Evolutionary conservation across 805 yeast genomes (phyloP), one percentile per base, ranked within the genome.

Genomic region (Ogataea nonfermentans): DNA sequence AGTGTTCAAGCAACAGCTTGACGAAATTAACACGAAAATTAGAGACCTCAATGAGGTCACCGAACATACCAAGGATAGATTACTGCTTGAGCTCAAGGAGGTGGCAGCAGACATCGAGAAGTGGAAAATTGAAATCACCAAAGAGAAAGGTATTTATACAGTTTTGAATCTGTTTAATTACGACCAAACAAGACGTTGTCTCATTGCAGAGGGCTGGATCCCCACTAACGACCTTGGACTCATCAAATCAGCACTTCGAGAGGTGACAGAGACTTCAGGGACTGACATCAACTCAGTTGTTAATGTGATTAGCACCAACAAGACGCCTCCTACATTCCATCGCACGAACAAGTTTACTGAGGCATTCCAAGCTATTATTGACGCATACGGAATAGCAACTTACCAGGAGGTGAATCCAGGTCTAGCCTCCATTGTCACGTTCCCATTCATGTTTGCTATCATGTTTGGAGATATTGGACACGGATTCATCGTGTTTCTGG

Each of bases 191-290:
- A 79, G 96, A 65, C 79, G 84, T 61, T 85, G 95, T 25, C 70
- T 93, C 45, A 77, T 91, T 33, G 95, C 95, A 14, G 98, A 95
- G 68, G 99, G 98, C 23, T 93, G 99, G 99, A 70, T 87, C 14
- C 98, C 99, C 27, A 73, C 81, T 14, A 79, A 77, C 47, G 96
- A 89, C 46, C 65, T 90, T 26, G 71, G 73, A 5, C 51, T 66
- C n/a, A 78, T 91, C 41, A 83, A 81, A 47, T 65, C 71, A 27
- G 75, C 90, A 1, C 67, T 93, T 47, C 76, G 81, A 51, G 78
- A 76, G 30, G 74, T 79, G 41, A 76, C 84, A 20, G 81, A 78
- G 27, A 59, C 68, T n/a, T 53, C 66, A 1, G 65, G 65, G 13
- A 59, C 68, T 15, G 65, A 66, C 6, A 60, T 73, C 9, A 76